Evolutionary conservation across 2,329 filamentous ascomycete species (phyloP).

Genomic region (Aureobasidium sp.): DNA sequence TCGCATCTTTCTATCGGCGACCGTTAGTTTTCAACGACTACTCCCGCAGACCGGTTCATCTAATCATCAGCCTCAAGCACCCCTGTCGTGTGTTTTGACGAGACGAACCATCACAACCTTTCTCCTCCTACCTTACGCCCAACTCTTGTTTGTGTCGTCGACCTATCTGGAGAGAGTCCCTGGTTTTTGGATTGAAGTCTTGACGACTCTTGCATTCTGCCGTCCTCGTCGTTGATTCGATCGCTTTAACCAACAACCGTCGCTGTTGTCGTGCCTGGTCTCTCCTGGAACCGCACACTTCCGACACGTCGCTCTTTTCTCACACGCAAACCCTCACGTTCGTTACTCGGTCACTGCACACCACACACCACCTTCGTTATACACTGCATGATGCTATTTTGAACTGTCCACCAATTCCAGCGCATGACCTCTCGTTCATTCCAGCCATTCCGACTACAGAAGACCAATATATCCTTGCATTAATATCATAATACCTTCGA

Average conservation of each 20-base stretch:
- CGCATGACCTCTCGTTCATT: neutral
- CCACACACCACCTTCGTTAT: neutral
- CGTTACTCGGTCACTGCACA: conserved; percentile 1
- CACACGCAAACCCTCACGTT: neutral
- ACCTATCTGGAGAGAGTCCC: neutral
- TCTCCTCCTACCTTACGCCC: neutral
- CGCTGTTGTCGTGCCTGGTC: conserved; percentile 1
- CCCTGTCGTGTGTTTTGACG: conserved; percentile 13
- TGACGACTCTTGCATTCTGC: conserved; percentile 3
- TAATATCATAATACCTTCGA: conserved; percentile 14
- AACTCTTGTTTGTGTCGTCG: conserved; percentile 6
- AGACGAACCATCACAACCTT: conserved; percentile 4
- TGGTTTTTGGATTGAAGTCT: conserved; percentile 9
- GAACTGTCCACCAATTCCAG: neutral
- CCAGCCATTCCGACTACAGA: neutral
- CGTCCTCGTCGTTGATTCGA: conserved; percentile 2
- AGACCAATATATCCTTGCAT: neutral
- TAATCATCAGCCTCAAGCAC: conserved; percentile 5
- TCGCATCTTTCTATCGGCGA: conserved; percentile 9
- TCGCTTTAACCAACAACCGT: neutral
- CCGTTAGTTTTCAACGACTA: conserved; percentile 4
- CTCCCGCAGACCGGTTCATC: conserved; percentile 1
- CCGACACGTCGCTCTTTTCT: conserved; percentile 12
- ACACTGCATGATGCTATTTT: conserved; percentile 4
- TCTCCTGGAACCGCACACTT: neutral